These are phyloP conservation scores for Artemisia argyi DNA, from an alignment of 129 eudicot genomes.

Conservation along the genomic window DNA sequence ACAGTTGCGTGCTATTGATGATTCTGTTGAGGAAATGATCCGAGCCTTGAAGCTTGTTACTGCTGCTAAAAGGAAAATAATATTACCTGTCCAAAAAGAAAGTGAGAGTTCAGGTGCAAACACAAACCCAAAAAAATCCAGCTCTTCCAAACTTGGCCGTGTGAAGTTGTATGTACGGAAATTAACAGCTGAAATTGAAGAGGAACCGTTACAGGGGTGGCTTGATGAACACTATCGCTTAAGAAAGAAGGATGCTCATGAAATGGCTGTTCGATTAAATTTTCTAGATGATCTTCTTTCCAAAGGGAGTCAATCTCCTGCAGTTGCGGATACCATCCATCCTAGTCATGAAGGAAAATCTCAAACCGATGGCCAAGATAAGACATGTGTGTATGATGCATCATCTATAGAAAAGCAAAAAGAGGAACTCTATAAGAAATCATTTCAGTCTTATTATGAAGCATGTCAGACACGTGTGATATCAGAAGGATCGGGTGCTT, in stretches of 20 bases:
- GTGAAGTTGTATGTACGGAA: slow-evolving; percentile 72
- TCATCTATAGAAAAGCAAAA: slow-evolving; percentile 51
- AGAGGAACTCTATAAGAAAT: slow-evolving; percentile 68
- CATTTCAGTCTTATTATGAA: slow-evolving; percentile 76
- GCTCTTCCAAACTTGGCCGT: slow-evolving; percentile 71
- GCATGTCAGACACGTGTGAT: slow-evolving; percentile 64
- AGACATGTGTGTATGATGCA: slow-evolving; percentile 55
- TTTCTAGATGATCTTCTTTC: slow-evolving; percentile 67
- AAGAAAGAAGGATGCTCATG: slow-evolving; percentile 80
- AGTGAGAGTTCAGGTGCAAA: slow-evolving; percentile 23
- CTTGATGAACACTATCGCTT: slow-evolving; percentile 89
- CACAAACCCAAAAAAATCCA: slow-evolving; percentile 55
- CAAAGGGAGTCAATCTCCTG: slow-evolving; percentile 45
- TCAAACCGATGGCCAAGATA: slow-evolving; percentile 46
- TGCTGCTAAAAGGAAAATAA: slow-evolving; percentile 56
- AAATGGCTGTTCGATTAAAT: slow-evolving; percentile 70
- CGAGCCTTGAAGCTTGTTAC: slow-evolving; percentile 83
- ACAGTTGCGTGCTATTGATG: slow-evolving; percentile 93
- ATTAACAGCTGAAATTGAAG: slow-evolving; percentile 83
- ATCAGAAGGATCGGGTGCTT: slow-evolving; percentile 87
- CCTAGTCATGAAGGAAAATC: slow-evolving; percentile 37
- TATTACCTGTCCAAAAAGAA: slow-evolving; percentile 56
- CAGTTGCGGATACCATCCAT: slow-evolving; percentile 42
- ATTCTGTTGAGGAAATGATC: slow-evolving; percentile 82
- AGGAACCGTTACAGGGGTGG: slow-evolving; percentile 97